A percentile compares a stretch with the other conserved stretches of the same genome.
phyloP scores from a whole-genome alignment of 1,284 basidiomycete species.

The Termitomyces sp. region DNA sequence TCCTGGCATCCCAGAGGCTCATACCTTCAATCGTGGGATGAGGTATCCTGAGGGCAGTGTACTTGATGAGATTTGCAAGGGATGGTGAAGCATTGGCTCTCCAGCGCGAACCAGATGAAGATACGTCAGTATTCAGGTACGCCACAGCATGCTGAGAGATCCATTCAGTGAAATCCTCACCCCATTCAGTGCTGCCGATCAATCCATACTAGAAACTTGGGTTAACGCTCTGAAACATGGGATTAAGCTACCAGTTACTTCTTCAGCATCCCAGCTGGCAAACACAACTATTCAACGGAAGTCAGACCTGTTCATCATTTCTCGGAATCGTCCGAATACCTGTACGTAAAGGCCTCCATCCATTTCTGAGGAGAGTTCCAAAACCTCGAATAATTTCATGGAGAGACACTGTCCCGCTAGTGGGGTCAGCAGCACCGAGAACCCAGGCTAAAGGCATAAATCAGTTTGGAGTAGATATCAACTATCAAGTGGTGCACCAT shows the following conservation, averaged over 20 bases:
- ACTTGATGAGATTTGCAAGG: conserved; percentile 69
- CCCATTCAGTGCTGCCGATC: conserved; percentile 85
- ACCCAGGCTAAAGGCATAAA: conserved; percentile 39
- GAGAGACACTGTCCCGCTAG: conserved; percentile 82
- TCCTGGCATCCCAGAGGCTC: conserved; percentile 63
- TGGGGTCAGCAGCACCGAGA: conserved; percentile 82
- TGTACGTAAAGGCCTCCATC: conserved; percentile 88
- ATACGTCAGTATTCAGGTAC: conserved; percentile 80
- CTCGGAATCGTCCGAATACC: conserved; percentile 25
- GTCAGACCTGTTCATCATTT: neutral
- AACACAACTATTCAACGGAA: conserved; percentile 51
- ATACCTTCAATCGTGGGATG: conserved; percentile 55
- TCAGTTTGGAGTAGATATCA: neutral
- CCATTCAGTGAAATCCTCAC: conserved; percentile 85
- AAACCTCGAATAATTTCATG: conserved; percentile 83
- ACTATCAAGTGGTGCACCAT: conserved; percentile 44
- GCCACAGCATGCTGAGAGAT: conserved; percentile 75
- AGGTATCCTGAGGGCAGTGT: conserved; percentile 61
- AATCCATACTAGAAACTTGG: conserved; percentile 65
- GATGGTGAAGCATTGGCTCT: conserved; percentile 61
- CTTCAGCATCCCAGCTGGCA: conserved; percentile 92
- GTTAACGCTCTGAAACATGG: conserved; percentile 4
- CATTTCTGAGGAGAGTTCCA: conserved; percentile 63
- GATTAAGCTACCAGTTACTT: conserved; percentile 38
- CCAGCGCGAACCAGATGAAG: conserved; percentile 68